Conservation (phyloP, 2,329 filamentous ascomycete species). For the Fusarium sp. region DNA sequence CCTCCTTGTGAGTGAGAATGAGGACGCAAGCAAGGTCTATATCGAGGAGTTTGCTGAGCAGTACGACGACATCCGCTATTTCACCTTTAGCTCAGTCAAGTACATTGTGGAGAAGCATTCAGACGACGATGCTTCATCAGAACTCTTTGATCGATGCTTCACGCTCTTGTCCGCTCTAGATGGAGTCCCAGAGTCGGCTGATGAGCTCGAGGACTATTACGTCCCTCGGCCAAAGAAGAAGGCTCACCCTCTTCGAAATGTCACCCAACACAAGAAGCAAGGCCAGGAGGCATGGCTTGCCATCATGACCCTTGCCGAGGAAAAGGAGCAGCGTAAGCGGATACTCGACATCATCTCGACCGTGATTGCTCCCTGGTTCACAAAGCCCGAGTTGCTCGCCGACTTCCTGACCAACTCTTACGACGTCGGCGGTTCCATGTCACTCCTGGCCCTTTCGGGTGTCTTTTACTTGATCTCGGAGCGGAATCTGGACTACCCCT, state of each 20-base stretch:
- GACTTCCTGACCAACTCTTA: slow-evolving; percentile 98
- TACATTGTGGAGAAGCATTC: slow-evolving; percentile 52
- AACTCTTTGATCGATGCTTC: slow-evolving; percentile 68
- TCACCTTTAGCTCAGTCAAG: slow-evolving; percentile 81
- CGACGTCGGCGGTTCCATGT: slow-evolving; percentile 85
- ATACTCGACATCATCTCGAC: slow-evolving; percentile 81
- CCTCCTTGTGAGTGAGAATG: slow-evolving; percentile 69
- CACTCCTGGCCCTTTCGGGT: slow-evolving; percentile 88
- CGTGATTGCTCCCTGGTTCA: slow-evolving; percentile 90
- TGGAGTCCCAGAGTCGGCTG: slow-evolving; percentile 73
- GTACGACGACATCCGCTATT: slow-evolving; percentile 87
- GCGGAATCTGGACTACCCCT: slow-evolving; percentile 94
- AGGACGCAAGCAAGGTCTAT: slow-evolving; percentile 77
- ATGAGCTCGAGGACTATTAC: slow-evolving; percentile 78
- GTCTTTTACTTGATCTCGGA: slow-evolving; percentile 95
- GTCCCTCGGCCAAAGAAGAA: slow-evolving; percentile 73
- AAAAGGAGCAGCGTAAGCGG: slow-evolving; percentile 80
- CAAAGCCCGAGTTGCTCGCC: slow-evolving; percentile 87
- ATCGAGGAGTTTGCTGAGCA: slow-evolving; percentile 81
- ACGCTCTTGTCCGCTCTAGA: slow-evolving; percentile 75
- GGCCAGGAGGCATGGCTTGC: slow-evolving; percentile 90
- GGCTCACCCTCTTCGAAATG: slow-evolving; percentile 73
- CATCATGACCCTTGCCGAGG: slow-evolving; percentile 75
- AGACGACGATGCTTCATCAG: slow-evolving; percentile 30
- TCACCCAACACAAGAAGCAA: slow-evolving; percentile 79